A percentile compares a stretch with the other conserved stretches of the same genome.
Conservation (phyloP, 345 rosid genomes). For the Carallia brachiata region DNA sequence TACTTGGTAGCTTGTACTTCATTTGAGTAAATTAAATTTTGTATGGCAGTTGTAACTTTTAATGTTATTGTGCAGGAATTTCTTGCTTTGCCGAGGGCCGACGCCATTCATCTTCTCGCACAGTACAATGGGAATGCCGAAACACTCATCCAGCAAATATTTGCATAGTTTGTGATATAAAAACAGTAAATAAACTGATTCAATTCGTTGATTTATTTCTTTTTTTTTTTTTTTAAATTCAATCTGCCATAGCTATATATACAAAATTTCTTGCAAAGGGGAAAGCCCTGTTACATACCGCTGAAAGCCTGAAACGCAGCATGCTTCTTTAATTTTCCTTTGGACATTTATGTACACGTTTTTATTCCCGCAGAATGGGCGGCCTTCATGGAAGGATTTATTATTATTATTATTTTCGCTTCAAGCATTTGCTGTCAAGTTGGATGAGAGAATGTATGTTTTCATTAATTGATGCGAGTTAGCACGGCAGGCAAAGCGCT, state of each 20-base stretch:
- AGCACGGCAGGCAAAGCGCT: no score
- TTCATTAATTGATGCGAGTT: no score
- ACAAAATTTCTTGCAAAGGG: background rate
- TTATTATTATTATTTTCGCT: no score
- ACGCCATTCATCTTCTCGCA: slow-evolving; percentile 87
- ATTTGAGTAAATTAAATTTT: background rate
- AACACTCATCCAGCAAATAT: slow-evolving; percentile 78
- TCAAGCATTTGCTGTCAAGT: no score
- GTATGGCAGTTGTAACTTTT: background rate
- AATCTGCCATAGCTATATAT: slow-evolving; percentile 16
- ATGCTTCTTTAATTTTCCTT: no score
- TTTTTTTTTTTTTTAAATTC: slow-evolving; percentile 17
- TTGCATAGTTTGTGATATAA: slow-evolving; percentile 37
- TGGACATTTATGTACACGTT: no score
- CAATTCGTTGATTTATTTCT: slow-evolving; percentile 23
- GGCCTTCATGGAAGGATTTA: no score
- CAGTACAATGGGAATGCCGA: slow-evolving; percentile 88
- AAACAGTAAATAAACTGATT: background rate
- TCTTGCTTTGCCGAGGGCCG: slow-evolving; percentile 93
- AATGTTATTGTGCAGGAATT: slow-evolving; percentile 63
- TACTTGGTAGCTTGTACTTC: no score
- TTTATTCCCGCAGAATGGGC: no score
- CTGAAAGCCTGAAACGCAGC: no score
- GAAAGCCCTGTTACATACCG: no score
- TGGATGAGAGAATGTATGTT: no score